Conservation (phyloP, 495 filamentous ascomycete genomes). For the Aspergillus coremiiformis region DNA sequence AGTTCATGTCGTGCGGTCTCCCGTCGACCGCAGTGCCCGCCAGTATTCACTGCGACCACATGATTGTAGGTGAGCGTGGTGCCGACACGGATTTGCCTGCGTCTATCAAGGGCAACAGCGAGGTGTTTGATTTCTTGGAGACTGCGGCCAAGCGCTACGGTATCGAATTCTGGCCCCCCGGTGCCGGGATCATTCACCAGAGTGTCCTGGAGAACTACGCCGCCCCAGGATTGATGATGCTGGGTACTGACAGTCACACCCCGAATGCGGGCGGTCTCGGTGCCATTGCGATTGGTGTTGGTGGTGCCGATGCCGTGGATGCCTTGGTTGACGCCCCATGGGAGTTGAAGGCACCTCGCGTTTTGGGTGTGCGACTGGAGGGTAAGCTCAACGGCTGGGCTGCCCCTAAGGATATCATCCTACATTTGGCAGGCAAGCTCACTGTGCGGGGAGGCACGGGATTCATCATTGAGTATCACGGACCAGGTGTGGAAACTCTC, state of each 20-base stretch:
- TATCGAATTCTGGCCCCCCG: slow-evolving; percentile 98
- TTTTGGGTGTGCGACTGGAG: slow-evolving; percentile 79
- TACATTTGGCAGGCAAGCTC: slow-evolving; percentile 79
- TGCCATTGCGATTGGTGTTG: slow-evolving; percentile 94
- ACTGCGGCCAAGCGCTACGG: slow-evolving; percentile 92
- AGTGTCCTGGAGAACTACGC: slow-evolving; percentile 97
- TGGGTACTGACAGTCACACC: slow-evolving; percentile 98
- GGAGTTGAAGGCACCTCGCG: slow-evolving; percentile 90
- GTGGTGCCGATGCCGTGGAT: slow-evolving; percentile 95
- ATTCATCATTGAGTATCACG: slow-evolving; percentile 88
- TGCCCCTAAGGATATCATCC: slow-evolving; percentile 89
- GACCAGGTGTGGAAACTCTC: slow-evolving; percentile 78
- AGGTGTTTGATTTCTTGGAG: slow-evolving; percentile 96
- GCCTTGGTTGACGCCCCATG: slow-evolving; percentile 93
- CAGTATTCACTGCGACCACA: slow-evolving; percentile 97
- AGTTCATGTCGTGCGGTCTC: slow-evolving; percentile 96
- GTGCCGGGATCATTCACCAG: slow-evolving; percentile 99
- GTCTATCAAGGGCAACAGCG: slow-evolving; percentile 86
- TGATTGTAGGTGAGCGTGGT: slow-evolving; percentile 88
- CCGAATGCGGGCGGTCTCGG: slow-evolving; percentile 91
- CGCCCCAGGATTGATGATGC: slow-evolving; percentile 96
- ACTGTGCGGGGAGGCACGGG: slow-evolving; percentile 95
- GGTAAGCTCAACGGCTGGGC: slow-evolving; percentile 86
- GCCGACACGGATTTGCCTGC: slow-evolving; percentile 81
- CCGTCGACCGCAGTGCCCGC: slow-evolving; percentile 90